Conservation (phyloP, 192 early-diverging fungal genomes). For the Umbelopsis ramanniana region DNA sequence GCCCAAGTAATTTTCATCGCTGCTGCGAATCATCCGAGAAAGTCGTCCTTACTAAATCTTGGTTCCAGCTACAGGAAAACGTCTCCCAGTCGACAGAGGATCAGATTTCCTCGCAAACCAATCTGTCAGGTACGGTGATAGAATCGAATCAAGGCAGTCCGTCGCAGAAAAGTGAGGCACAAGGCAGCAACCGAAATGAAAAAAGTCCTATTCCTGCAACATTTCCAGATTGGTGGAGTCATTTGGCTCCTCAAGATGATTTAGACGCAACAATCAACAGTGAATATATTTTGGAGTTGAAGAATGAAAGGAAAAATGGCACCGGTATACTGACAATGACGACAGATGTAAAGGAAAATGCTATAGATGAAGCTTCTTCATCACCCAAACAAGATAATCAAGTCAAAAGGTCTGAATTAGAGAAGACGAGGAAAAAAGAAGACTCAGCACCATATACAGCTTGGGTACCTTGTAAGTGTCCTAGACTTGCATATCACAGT, state of each 20-base stretch:
- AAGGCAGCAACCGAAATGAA: neutral
- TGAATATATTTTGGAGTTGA: neutral
- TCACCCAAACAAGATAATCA: neutral
- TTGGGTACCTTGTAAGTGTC: neutral
- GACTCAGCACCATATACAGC: neutral
- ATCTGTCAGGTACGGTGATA: neutral
- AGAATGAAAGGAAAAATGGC: too few species aligned
- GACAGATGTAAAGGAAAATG: neutral
- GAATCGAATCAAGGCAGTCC: neutral
- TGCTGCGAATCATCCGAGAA: too few species aligned
- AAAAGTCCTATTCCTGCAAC: neutral
- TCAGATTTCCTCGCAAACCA: neutral
- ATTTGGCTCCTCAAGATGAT: neutral
- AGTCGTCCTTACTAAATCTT: neutral
- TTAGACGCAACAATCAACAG: neutral
- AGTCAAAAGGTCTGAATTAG: neutral
- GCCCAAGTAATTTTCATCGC: neutral
- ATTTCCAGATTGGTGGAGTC: slow-evolving; percentile 1
- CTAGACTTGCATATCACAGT: neutral
- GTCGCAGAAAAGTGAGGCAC: neutral
- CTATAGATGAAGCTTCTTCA: neutral
- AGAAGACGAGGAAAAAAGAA: neutral
- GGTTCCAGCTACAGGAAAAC: neutral
- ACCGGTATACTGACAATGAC: too few species aligned
- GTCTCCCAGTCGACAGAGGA: neutral